These are phyloP conservation scores for Populus simonii DNA, from an alignment of 345 rosid species.

Conservation along the genomic window DNA sequence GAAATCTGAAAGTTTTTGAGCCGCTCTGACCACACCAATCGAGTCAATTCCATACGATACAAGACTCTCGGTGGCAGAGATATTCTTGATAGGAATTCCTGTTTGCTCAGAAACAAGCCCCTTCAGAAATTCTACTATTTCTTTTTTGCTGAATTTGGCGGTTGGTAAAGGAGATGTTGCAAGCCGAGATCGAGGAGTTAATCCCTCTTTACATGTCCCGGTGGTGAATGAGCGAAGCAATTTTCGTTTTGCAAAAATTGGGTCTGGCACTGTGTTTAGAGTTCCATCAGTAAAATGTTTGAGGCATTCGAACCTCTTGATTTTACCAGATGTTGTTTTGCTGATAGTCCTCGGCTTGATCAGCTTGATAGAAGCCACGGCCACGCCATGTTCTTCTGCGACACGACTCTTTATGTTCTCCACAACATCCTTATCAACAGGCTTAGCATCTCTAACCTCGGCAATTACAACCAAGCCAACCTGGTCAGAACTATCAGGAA, in stretches of 20 bases:
- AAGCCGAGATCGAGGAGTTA: constrained; percentile 40
- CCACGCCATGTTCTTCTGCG: constrained; percentile 60
- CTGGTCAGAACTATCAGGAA: constrained; percentile 54
- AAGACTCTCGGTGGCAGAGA: constrained; percentile 49
- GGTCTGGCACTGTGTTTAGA: constrained; percentile 39
- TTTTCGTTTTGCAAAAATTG: constrained; percentile 33
- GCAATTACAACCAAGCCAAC: constrained; percentile 70
- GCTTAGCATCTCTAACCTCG: constrained; percentile 54
- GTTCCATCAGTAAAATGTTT: constrained; percentile 54
- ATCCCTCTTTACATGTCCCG: constrained; percentile 47
- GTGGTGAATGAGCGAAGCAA: constrained; percentile 45
- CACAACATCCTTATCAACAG: constrained; percentile 37
- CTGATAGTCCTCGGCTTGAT: constrained; percentile 60
- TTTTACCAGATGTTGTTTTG: constrained; percentile 69
- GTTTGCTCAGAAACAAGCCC: constrained; percentile 52
- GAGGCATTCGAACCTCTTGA: constrained; percentile 71
- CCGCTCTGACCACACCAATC: constrained; percentile 66
- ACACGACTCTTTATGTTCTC: constrained; percentile 43
- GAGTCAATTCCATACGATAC: constrained; percentile 67
- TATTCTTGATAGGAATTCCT: constrained; percentile 34
- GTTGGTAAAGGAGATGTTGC: constrained; percentile 22
- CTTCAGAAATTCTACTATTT: constrained; percentile 48
- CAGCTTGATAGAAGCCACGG: constrained; percentile 48
- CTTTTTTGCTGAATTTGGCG: constrained; percentile 34
- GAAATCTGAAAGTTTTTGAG: constrained; percentile 63